Evolutionary conservation across 2,329 filamentous ascomycete genomes (phyloP).

Genomic region (Arthroderma uncinatum): DNA sequence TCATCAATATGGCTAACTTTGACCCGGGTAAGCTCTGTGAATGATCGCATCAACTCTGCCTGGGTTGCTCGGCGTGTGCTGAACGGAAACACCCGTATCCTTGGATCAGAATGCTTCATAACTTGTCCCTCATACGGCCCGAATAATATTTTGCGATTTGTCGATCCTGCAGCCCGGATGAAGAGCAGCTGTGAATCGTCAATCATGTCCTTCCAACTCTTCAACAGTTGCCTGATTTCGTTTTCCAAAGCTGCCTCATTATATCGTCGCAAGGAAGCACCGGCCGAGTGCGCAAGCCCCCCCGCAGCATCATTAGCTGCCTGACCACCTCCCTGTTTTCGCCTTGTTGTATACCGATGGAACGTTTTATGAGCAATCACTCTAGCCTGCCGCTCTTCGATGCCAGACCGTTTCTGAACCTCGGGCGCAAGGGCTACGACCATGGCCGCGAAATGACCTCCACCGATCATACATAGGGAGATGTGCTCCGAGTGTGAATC

Average conservation of each 20-base stretch:
- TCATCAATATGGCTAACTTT: slow-evolving; percentile 74
- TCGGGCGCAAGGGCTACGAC: slow-evolving; percentile 79
- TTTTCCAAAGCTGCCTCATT: slow-evolving; percentile 83
- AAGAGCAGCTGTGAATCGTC: slow-evolving; percentile 79
- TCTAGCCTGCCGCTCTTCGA: slow-evolving; percentile 71
- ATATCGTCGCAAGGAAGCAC: slow-evolving; percentile 77
- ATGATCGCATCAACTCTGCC: slow-evolving; percentile 85
- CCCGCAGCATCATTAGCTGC: slow-evolving; percentile 92
- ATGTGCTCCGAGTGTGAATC: slow-evolving; percentile 60
- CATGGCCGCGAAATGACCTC: slow-evolving; percentile 96
- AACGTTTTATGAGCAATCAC: slow-evolving; percentile 96
- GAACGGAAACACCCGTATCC: slow-evolving; percentile 83
- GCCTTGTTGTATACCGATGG: slow-evolving; percentile 87
- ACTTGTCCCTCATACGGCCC: slow-evolving; percentile 86
- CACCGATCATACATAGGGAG: slow-evolving; percentile 97
- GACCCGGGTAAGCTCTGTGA: slow-evolving; percentile 82
- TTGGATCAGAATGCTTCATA: slow-evolving; percentile 62
- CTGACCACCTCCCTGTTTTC: slow-evolving; percentile 93
- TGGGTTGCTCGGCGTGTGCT: slow-evolving; percentile 85
- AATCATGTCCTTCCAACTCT: slow-evolving; percentile 76
- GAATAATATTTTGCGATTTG: slow-evolving; percentile 77
- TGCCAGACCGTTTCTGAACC: slow-evolving; percentile 54
- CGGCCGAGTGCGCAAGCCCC: slow-evolving; percentile 85
- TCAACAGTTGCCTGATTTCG: slow-evolving; percentile 72
- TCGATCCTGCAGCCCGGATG: slow-evolving; percentile 74